Base-by-base conservation (phyloP, 164 flowering plant species). In the Brasenia schreberi region DNA sequence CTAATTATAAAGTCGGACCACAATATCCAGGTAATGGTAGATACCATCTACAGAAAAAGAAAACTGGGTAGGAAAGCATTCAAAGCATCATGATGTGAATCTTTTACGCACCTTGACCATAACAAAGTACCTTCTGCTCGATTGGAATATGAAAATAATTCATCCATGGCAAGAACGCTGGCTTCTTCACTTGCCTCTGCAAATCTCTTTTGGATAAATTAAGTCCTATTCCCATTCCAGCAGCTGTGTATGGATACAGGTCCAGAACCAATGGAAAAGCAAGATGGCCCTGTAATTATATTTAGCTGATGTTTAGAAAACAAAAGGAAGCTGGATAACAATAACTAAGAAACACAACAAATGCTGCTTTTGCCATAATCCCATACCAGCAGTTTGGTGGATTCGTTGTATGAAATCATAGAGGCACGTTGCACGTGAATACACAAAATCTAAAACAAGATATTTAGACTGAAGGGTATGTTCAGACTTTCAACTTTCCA, bases 361-460 rank as follows among this genome's bases (percentile, higher is more conserved):
- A 60, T 5, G 62, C 10, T 49, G 64, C n/a, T 33, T 56, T 17
- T 9, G 59, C 5, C 61, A 61, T 27, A 45, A 2, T 23, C 23
- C 42, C 58, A 58, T 80, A 90, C 98, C 96, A 76, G 79, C 76
- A 85, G 77, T 81, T 93, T 93, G 72, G 83, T 63, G 59, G 69
- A 64, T 42, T 93, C 92, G 49, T 96, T 96, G 67, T 73, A 75
- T n/a, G 52, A 61, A 72, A 75, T 79, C 59, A 82, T 64, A 39
- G 87, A 75, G 72, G 84, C 89, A n/a, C 97, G 90, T 69, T 88
- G 90, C n/a, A 93, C 77, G 66, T 93, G 94, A 76, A 93, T 76
- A 82, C 97, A 93, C 4, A 93, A 73, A 78, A 90, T 83, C 98
- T 92, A 89, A 43, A 76, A 65, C 64, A 18, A 72, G 63, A 76